These are phyloP conservation scores for Oryza meyeriana DNA, from an alignment of 176 grass and related monocot species.

Conservation along the genomic window DNA sequence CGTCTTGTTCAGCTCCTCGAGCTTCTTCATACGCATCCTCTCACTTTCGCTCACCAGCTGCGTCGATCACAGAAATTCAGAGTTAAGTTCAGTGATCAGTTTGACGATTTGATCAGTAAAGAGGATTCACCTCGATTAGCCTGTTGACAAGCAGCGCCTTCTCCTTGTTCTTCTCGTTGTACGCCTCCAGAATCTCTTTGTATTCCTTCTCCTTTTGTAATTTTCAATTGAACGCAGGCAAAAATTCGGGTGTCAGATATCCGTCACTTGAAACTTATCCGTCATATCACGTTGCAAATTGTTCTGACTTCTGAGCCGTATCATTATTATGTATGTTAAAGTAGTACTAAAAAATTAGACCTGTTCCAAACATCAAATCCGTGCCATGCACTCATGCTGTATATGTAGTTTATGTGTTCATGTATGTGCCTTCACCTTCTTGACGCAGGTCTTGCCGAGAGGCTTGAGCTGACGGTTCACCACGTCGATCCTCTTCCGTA, in stretches of 20 bases:
- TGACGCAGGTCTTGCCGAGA: conserved; percentile 77
- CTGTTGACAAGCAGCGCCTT: conserved; percentile 82
- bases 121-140: conserved; percentile 68
- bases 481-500: conserved; percentile 69
- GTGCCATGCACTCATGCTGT: background rate
- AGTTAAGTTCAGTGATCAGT: background rate
- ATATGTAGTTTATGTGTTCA: background rate
- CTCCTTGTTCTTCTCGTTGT: conserved; percentile 91
- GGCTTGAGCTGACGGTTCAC: conserved; percentile 86
- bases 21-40: conserved; percentile 95
- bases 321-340: background rate
- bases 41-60: conserved; percentile 95
- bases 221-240: background rate
- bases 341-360: background rate
- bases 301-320: background rate
- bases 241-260: background rate
- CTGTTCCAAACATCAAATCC: background rate
- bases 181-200: conserved; percentile 76
- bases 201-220: conserved; percentile 88
- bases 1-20: conserved; percentile 92
- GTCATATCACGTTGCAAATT: background rate
- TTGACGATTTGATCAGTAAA: background rate
- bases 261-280: background rate
- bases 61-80: background rate
- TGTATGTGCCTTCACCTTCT: conserved; percentile 52